Evolutionary conservation across 345 rosid species (phyloP), one percentile per base, ranked within the genome.

Genomic region (Aurinia saxatilis): DNA sequence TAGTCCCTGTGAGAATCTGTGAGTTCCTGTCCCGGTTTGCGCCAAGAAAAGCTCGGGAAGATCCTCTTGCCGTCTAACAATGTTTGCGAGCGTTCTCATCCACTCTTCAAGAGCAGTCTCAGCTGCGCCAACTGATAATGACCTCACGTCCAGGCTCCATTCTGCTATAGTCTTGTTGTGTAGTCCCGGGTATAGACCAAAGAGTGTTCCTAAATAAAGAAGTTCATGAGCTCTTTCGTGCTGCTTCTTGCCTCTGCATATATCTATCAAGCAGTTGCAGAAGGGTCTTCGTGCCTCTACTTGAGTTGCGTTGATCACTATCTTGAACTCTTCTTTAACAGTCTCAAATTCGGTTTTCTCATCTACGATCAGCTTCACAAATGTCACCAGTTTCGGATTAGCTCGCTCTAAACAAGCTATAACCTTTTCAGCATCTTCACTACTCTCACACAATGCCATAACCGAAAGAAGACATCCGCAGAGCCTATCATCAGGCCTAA

Each of bases 41-140:
- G 96, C 98, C 5, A 74, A 76, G 65, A 92, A 84, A 15, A 83
- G 5, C 80, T 81, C 78, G 0, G 98, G 96, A 70, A 92, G 80
- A 25, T 52, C 85, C 78, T 87, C 91, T 50, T 85, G 75, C 3
- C 78, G 86, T 55, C 15, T 69, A n/a, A 83, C 80, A 6, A 81
- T 77, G 55, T 77, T 83, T 6, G 79, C 79, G 60, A 85, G 61
- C 17, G 93, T 84, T 45, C 76, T 81, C 80, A 92, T 78, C 98
- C 96, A 92, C 51, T 89, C 95, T 77, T 92, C 95, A 0, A 89
- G 81, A 1, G 98, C 96, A 0, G 98, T 86, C 27, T 80, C 81
- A 0, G 98, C 98, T 13, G 96, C 96, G 29, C 98, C 96, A 5
- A 83, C 70, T 1, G 98, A 88, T 13, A 92, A 76, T 1, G 93